Base-by-base conservation (phyloP, 2,329 filamentous ascomycete genomes). In the Exophiala mesophila region DNA sequence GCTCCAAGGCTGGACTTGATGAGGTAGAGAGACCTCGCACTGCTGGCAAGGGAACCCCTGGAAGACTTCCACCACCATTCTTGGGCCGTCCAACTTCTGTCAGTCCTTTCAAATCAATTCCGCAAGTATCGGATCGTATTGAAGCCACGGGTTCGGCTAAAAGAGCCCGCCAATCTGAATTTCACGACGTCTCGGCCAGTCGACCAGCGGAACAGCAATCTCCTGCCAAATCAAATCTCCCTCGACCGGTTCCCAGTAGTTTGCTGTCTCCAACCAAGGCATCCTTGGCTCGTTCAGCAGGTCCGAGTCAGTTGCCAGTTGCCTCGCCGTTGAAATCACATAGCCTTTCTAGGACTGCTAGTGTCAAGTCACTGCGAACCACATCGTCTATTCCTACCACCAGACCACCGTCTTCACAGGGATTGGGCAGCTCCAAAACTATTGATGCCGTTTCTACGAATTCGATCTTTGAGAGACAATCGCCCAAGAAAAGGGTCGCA, bases 211-310 rank as follows among this genome's bases (percentile, higher is more conserved):
- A 52, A 17, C 37, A 34, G 6, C 12, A 32, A 10, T 30, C 34
- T n/a, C 34, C 39, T 52, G 17, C 42, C 19, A 19, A 39, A 12
- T 34, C 50, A 4, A 70, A 66, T 41, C 68, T 18, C 69, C 74
- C 32, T 72, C 73, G 54, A 64, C 66, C 55, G 62, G 66, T 62
- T 57, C 66, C 62, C 56, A 71, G 71, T 48, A 80, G 71, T 45
- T 68, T 90, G 20, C 77, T 82, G 63, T 94, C 86, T 4, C 88
- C 88, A 0, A 92, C 85, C 6, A 88, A 87, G 61, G 71, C 86
- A 5, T 87, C 85, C 1, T 63, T 85, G 38, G 77, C 80, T 23
- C 80, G 82, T 31, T 66, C 74, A 34, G 65, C 73, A 41, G 79
- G 71, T 52, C 23, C 23, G 12, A 66, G 67, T 39, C 80, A 77